phyloP scores from a whole-genome alignment of 2,329 filamentous ascomycete species.

The Apiospora aurea region DNA sequence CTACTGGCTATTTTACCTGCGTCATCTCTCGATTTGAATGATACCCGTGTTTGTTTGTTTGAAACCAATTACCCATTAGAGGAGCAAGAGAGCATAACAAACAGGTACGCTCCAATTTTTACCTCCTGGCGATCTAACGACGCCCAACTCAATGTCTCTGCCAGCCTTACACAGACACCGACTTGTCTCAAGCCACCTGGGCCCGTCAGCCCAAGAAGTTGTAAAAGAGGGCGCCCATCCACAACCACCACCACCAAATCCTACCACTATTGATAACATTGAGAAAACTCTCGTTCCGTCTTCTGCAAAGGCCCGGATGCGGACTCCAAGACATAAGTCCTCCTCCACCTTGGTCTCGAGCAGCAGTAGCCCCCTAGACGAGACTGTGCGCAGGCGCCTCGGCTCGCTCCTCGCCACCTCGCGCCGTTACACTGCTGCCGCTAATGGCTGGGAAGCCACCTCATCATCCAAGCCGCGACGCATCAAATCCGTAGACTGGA shows the following conservation, averaged over 20 bases:
- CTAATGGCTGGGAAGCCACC: slow-evolving; percentile 9
- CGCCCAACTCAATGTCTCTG: slow-evolving; percentile 22
- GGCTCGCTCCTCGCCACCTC: neutral
- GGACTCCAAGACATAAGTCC: neutral
- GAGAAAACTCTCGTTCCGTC: neutral
- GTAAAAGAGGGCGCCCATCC: neutral
- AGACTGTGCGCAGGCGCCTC: slow-evolving; percentile 17
- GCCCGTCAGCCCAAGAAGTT: neutral
- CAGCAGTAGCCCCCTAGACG: neutral
- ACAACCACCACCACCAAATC: neutral
- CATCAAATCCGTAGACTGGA: slow-evolving; percentile 3
- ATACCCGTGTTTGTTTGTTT: neutral
- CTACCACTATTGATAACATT: neutral
- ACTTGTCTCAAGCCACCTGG: neutral
- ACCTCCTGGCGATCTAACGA: slow-evolving; percentile 6
- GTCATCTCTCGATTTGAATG: neutral
- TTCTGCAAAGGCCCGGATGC: neutral
- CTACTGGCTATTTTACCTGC: too few species aligned
- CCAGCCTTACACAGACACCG: slow-evolving; percentile 17
- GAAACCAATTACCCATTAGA: neutral
- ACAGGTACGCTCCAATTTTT: slow-evolving; percentile 4
- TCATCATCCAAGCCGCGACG: neutral
- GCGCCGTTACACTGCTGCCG: neutral
- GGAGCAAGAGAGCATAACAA: neutral
- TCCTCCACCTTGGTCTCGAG: neutral